These are phyloP conservation scores for Byssochlamys sp. DNA, from an alignment of 2,329 filamentous ascomycete genomes.

Conservation along the genomic window DNA sequence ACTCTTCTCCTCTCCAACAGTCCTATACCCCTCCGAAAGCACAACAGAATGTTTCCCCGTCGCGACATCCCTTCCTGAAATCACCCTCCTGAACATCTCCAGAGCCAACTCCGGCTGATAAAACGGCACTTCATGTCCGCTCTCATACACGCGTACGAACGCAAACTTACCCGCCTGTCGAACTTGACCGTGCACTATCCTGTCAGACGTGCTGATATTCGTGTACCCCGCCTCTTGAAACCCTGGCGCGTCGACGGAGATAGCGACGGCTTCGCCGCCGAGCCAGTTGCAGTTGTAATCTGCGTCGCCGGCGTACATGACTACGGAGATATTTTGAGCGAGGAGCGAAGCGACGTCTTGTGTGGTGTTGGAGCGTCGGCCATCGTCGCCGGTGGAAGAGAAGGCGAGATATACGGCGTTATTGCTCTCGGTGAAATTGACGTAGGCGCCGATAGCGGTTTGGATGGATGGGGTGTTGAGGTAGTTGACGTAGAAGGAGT, in stretches of 20 bases:
- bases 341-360: conserved; percentile 36
- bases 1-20: background rate
- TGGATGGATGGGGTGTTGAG: conserved; percentile 40
- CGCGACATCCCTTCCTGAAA: conserved; percentile 42
- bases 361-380: conserved; percentile 30
- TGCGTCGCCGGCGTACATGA: conserved; percentile 23
- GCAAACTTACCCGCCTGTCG: background rate
- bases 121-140: conserved; percentile 44
- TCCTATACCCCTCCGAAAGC: background rate
- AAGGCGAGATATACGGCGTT: conserved; percentile 35
- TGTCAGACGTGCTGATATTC: background rate
- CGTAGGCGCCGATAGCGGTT: conserved; percentile 40
- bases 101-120: conserved; percentile 45
- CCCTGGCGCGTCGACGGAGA: background rate
- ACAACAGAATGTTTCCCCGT: conserved; percentile 30
- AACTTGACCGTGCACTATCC: background rate
- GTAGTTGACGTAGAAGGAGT: conserved; percentile 41
- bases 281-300: conserved; percentile 16
- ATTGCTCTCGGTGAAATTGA: conserved; percentile 41
- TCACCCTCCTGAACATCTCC: conserved; percentile 41
- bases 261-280: background rate
- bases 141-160: conserved; percentile 29
- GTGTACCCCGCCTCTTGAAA: background rate
- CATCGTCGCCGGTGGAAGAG: conserved; percentile 35
- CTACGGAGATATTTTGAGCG: conserved; percentile 27